Evolutionary conservation across 2,329 filamentous ascomycete species (phyloP), one percentile per base, ranked within the genome.

Genomic region (Nemania sp.): DNA sequence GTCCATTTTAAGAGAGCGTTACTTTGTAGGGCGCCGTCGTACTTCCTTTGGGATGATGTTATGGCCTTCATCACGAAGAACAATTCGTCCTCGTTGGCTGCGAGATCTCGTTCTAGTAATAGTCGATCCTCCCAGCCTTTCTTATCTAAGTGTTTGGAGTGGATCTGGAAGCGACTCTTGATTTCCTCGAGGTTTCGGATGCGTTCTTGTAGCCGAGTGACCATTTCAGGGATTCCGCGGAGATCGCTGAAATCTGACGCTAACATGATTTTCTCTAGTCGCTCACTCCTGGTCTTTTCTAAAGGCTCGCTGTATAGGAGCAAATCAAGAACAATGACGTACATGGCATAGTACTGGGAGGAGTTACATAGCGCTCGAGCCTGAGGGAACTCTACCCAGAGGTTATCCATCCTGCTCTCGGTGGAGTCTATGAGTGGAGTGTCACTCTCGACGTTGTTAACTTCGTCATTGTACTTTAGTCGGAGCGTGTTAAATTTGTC

Each of bases 41-140:
- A 90, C 77, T 94, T 96, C 67, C 94, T 87, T 80, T 99, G 96
- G 5, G 95, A 97, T 2, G 94, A 97, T 1, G 96, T 99, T 78
- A 99, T 99, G 45, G 96, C 97, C 76, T 99, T 98, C 96, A 99
- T 98, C 84, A 99, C 92, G 82, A 99, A 99, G 85, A 99, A 99
- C 8, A 99, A 82, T 79, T 99, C 97, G 75, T 99, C 96, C 79
- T 98, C 96, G 76, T 93, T 98, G 22, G 89, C 89, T 10, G 93
- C 89, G 58, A 99, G 84, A 77, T 99, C 96, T 59, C 92, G 91
- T 77, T 99, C 96, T 51, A 99, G 86, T n/a, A 90, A 83, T 67
- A 98, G 85, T 38, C 94, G 89, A 77, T 98, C 95, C 77, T 96
- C 90, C 94, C 95, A 98, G 15, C 94, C 94, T 76, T 92, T 89